Base-by-base conservation (phyloP, 225 moss, liverwort and hornwort species). In the Marchantia polymorpha region DNA sequence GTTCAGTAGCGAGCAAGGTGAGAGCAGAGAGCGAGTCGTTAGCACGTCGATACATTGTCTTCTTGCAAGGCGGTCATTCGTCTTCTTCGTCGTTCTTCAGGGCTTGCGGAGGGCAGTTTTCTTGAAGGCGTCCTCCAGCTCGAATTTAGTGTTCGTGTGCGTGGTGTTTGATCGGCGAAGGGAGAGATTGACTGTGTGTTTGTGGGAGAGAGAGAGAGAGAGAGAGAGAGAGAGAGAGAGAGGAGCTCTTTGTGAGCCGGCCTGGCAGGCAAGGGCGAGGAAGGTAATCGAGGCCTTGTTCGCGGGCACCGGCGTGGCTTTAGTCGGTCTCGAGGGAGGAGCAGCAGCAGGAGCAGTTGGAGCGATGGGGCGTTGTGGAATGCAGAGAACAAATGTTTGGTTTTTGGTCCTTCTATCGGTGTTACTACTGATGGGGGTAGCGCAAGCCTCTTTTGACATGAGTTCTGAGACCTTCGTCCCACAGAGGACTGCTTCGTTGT, bases 41-140 rank as follows among this genome's bases (percentile, higher is more conserved):
- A 69, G 69, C 17, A 39, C 31, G 30, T 69, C 69, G 69, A 47
- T 48, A 31, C 69, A 47, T 69, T 63, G 63, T 69, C 69, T 17
- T 69, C 31, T 39, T 46, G 31, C 4, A 2, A 8, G 39, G 22
- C n/a, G 10, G 10, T 49, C 7, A 12, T 71, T 50, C 10, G 22
- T 26, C 47, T 46, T 61, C 20, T 69, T 46, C 47, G 47, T 46
- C 6, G 16, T 46, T 61, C 20, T 69, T 46, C 47, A 29, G 69
- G 12, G 16, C 10, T 71, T 12, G 7, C 23, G 50, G n/a, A 71
- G 50, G 51, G 48, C 10, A 48, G 47, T 69, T 1, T 69, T 7
- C 22, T 69, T 22, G 15, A 19, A n/a, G 61, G 15, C 11, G 13
- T 48, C 48, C 8, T 6, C 17, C 51, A 23, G 22, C 4, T 3